Base-by-base conservation (phyloP, 768 basidiomycete genomes). In the Artomyces pyxidatus region DNA sequence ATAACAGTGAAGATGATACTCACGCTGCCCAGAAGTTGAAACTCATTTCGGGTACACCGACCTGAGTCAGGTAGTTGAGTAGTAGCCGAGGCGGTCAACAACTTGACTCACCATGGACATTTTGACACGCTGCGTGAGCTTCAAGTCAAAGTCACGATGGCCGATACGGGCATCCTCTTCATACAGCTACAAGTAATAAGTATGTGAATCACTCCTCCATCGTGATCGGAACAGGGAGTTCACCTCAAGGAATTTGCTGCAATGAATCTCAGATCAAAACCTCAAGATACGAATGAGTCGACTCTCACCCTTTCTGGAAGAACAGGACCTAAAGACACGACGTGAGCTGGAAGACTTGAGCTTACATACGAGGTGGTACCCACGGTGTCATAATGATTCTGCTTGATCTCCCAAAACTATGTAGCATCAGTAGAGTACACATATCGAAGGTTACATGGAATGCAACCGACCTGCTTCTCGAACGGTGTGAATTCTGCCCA, bases 141-240 rank as follows among this genome's bases (percentile, higher is more conserved):
- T 98, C 49, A 99, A 70, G 58, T 98, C 96, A 61, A 99, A 99
- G 48, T 94, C 83, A 58, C 83, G 85, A 64, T 98, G 92, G 1
- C 96, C 96, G 44, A 91, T 78, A 11, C 85, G 76, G 1, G 95
- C 95, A 65, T 98, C 95, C 48, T 96, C 88, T 67, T 97, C 95
- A 59, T 98, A 97, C n/a, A 96, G 68, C 81, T 67, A 44, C 41
- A 45, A 32, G 32, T 48, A 29, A 12, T 27, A 9, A 28, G 14
- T 46, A 30, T 2, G 37, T 21, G 38, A 5, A 28, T 11, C 4
- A 26, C 17, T 32, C 25, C 17, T 9, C 17, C 30, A 30, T 17
- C 23, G 12, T 3, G 19, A 9, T 6, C n/a, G 16, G 45, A 19
- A 9, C 29, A 17, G 30, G 8, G 16, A 25, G 17, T 64, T 14